Conservation (phyloP, 805 yeast species). For the Kregervanrija pseudodelftensis region DNA sequence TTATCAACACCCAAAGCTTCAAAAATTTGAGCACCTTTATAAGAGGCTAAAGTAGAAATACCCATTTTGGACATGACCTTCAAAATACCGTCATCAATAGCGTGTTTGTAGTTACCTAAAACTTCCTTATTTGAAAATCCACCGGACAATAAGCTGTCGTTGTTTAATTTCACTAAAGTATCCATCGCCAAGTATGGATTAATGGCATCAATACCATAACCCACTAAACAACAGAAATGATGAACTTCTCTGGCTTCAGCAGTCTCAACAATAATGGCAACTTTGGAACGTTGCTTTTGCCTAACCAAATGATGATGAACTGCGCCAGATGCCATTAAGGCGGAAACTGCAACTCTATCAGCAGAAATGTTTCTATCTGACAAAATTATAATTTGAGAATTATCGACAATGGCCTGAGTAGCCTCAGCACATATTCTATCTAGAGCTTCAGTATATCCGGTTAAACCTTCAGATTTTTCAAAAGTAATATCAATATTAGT, state of each 20-base stretch:
- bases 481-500: constrained; percentile 84
- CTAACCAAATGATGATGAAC: constrained; percentile 95
- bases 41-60: constrained; percentile 95
- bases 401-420: constrained; percentile 70
- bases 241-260: constrained; percentile 98
- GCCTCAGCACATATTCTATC: constrained; percentile 87
- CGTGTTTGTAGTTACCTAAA: constrained; percentile 70
- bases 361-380: constrained; percentile 61
- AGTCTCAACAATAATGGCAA: constrained; percentile 84
- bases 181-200: constrained; percentile 93
- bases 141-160: constrained; percentile 63
- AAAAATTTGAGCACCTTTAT: constrained; percentile 97
- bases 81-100: constrained; percentile 84
- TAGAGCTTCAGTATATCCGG: constrained; percentile 78
- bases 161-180: constrained; percentile 76
- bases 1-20: constrained; percentile 96
- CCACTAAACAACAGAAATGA: constrained; percentile 87
- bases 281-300: constrained; percentile 93
- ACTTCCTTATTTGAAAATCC: constrained; percentile 51
- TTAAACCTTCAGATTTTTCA: constrained; percentile 70
- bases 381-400: constrained; percentile 67
- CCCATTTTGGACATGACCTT: constrained; percentile 99
- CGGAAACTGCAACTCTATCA: constrained; percentile 71
- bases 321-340: constrained; percentile 91
- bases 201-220: constrained; percentile 96